Evolutionary conservation across 805 yeast species (phyloP).

Genomic region (Metschnikowia similis): DNA sequence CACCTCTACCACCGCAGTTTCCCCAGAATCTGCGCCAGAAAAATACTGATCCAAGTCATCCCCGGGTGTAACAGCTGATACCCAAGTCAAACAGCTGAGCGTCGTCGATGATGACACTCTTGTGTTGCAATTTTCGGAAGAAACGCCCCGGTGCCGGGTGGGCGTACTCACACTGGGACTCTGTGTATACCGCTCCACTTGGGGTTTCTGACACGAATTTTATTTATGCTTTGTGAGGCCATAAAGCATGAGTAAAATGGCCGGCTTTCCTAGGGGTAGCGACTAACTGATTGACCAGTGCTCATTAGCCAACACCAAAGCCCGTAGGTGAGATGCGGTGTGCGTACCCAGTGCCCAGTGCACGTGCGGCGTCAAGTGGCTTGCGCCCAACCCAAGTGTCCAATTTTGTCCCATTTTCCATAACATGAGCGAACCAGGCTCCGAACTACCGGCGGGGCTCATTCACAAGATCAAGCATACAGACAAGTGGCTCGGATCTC

Average conservation of each 20-base stretch:
- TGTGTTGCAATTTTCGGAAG: constrained; percentile 78
- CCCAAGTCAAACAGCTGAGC: no score
- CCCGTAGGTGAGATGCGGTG: not conserved
- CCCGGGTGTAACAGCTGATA: constrained; percentile 99
- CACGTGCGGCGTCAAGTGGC: not conserved
- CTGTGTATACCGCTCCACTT: constrained; percentile 96
- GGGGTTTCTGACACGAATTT: constrained; percentile 85
- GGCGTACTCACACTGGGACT: constrained; percentile 71
- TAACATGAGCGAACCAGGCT: not conserved
- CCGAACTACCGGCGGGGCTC: not conserved
- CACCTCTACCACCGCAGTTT: no score
- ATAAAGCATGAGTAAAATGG: constrained; percentile 16
- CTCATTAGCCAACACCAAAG: no score
- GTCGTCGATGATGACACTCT: constrained; percentile 73
- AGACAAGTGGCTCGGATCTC: not conserved
- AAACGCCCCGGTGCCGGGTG: constrained; percentile 35
- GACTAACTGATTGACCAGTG: no score
- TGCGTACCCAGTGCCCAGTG: not conserved
- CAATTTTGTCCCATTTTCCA: not conserved
- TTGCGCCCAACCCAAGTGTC: not conserved
- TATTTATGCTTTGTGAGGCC: constrained; percentile 29
- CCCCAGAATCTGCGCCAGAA: no score
- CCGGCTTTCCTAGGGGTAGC: no score
- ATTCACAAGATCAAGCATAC: not conserved
- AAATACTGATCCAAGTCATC: no score